Percentiles rank a stretch among this genome's conserved stretches.
Conservation (phyloP, 2,329 filamentous ascomycete species). For the Reticulascus tulasneorum region DNA sequence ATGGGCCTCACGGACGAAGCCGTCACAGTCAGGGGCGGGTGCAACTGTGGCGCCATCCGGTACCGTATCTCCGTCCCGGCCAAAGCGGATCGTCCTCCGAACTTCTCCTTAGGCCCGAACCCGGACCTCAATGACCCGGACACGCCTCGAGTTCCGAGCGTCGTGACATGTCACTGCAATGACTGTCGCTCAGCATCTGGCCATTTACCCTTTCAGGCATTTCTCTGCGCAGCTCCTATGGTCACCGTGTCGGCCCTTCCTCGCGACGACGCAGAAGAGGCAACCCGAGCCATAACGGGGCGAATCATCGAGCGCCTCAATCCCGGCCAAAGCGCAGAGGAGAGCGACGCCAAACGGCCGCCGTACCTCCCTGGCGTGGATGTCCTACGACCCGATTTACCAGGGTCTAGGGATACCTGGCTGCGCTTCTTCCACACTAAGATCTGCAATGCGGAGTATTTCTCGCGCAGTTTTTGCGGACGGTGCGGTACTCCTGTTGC, state of each 20-base stretch:
- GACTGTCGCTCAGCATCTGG: constrained; percentile 18
- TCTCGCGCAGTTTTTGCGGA: constrained; percentile 20
- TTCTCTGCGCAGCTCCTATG: constrained; percentile 11
- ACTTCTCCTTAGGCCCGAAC: constrained; percentile 9
- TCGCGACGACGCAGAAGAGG: not conserved
- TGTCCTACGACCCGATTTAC: constrained; percentile 10
- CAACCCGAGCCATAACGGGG: constrained; percentile 1
- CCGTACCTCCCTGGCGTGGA: constrained; percentile 9
- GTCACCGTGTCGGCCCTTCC: constrained; percentile 18
- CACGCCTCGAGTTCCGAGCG: constrained; percentile 10
- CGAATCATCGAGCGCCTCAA: constrained; percentile 1
- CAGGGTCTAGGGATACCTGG: constrained; percentile 14
- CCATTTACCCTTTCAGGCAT: not conserved
- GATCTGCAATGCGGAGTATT: constrained; percentile 5
- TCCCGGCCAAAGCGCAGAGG: not conserved
- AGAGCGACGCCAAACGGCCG: constrained; percentile 2
- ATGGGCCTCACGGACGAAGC: constrained; percentile 19
- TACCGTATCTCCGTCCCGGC: constrained; percentile 16
- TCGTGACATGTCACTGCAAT: constrained; percentile 20
- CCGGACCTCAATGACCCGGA: constrained; percentile 4
- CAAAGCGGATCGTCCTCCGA: constrained; percentile 7
- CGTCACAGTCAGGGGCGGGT: constrained; percentile 19
- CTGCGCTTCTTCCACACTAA: constrained; percentile 20
- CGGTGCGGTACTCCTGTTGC: constrained; percentile 16
- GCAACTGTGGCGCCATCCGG: constrained; percentile 21